Evolutionary conservation across 345 rosid species (phyloP).

Genomic region (Bretschneidera sinensis): DNA sequence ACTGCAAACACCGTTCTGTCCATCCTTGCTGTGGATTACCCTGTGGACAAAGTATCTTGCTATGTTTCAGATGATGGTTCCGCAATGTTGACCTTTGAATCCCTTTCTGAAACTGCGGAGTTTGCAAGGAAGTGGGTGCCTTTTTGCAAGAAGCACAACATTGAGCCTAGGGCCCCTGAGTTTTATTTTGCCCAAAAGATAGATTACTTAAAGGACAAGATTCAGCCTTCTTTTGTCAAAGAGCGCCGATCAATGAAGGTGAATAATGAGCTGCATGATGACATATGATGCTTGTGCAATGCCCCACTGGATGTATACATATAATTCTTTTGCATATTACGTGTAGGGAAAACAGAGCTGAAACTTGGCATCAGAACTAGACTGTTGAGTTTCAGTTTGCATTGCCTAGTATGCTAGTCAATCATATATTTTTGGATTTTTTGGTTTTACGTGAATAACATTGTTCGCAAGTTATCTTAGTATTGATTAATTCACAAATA

Average conservation of each 20-base stretch:
- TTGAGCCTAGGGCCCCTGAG: slow-evolving; percentile 99
- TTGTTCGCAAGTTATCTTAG: no score
- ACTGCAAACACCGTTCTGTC: slow-evolving; percentile 99
- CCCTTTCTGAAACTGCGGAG: slow-evolving; percentile 98
- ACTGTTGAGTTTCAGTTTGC: background rate
- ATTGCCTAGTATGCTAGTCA: background rate
- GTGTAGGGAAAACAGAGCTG: background rate
- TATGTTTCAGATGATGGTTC: slow-evolving; percentile 99
- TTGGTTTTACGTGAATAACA: no score
- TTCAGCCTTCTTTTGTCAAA: slow-evolving; percentile 96
- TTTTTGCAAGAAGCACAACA: slow-evolving; percentile 93
- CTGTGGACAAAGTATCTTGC: slow-evolving; percentile 98
- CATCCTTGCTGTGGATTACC: slow-evolving; percentile 96
- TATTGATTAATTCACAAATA: no score
- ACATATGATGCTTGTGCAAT: slow-evolving; percentile 7
- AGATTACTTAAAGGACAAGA: slow-evolving; percentile 97
- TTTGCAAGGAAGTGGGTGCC: slow-evolving; percentile 99
- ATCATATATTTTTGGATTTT: slow-evolving; percentile 4
- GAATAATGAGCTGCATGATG: slow-evolving; percentile 15
- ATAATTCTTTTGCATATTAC: background rate
- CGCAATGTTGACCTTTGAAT: slow-evolving; percentile 97
- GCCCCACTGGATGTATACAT: no score
- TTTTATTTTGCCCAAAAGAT: slow-evolving; percentile 98
- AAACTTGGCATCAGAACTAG: background rate
- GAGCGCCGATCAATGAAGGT: slow-evolving; percentile 99